Conservation (phyloP, 2,329 filamentous ascomycete species). For the Colletotrichum lini region DNA sequence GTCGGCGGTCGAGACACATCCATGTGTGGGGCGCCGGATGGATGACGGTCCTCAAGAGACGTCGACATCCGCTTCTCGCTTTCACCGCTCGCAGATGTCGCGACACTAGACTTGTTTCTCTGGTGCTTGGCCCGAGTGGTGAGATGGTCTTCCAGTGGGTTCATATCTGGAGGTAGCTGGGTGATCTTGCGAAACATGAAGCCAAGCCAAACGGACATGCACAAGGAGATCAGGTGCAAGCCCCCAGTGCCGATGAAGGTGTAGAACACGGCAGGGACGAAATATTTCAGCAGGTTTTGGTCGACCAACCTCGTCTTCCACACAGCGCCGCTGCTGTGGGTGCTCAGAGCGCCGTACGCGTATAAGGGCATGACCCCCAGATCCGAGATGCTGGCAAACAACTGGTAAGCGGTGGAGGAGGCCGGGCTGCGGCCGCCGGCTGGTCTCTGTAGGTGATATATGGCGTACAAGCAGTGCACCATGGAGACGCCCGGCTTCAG, state of each 20-base stretch:
- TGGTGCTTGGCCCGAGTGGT: conserved; percentile 83
- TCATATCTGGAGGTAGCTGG: conserved; percentile 91
- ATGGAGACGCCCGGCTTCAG: conserved; percentile 81
- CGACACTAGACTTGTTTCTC: conserved; percentile 76
- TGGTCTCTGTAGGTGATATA: conserved; percentile 83
- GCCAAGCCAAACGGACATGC: conserved; percentile 81
- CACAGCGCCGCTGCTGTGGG: conserved; percentile 57
- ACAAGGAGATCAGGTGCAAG: conserved; percentile 79
- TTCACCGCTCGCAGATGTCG: conserved; percentile 59
- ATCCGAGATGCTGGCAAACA: conserved; percentile 85
- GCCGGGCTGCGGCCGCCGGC: conserved; percentile 80
- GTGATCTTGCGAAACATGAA: conserved; percentile 87
- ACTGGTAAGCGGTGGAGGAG: conserved; percentile 89
- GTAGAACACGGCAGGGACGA: conserved; percentile 79
- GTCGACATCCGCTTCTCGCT: conserved; percentile 74
- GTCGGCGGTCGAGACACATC: conserved; percentile 64
- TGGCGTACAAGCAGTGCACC: conserved; percentile 80
- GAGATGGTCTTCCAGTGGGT: conserved; percentile 88
- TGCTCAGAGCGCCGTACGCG: conserved; percentile 66
- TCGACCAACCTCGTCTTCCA: conserved; percentile 81
- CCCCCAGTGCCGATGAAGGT: conserved; percentile 74
- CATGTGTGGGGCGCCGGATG: conserved; percentile 61
- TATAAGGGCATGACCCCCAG: conserved; percentile 69
- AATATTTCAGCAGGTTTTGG: conserved; percentile 67
- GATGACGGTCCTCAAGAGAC: conserved; percentile 57